Conservation (phyloP, 352 stramenopile genomes). For the Phytophthora uliginosa region DNA sequence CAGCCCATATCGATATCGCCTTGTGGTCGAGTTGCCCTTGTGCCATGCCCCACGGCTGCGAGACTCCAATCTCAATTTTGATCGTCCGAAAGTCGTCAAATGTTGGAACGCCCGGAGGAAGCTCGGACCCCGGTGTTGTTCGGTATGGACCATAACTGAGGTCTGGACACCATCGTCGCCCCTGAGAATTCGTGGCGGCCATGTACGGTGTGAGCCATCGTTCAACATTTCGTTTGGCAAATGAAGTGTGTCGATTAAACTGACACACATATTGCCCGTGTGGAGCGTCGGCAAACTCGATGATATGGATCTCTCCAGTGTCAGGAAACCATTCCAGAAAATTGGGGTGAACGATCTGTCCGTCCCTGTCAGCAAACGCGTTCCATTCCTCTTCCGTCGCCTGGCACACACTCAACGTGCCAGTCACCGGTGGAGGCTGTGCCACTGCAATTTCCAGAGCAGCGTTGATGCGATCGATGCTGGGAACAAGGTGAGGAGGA, state of each 20-base stretch:
- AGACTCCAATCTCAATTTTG: conserved; percentile 50
- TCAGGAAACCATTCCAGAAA: conserved; percentile 51
- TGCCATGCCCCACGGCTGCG: conserved; percentile 45
- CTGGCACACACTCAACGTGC: conserved; percentile 40
- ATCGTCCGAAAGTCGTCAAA: conserved; percentile 49
- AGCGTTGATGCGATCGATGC: conserved; percentile 52
- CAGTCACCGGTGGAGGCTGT: conserved; percentile 39
- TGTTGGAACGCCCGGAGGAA: conserved; percentile 46
- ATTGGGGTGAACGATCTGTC: conserved; percentile 33
- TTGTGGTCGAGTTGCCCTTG: conserved; percentile 52
- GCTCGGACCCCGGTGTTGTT: conserved; percentile 39
- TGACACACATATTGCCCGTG: conserved; percentile 31
- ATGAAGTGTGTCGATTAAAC: conserved; percentile 3
- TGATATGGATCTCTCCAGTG: conserved; percentile 48
- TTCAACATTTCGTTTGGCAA: conserved; percentile 9
- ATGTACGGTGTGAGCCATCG: conserved; percentile 25
- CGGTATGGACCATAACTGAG: conserved; percentile 41
- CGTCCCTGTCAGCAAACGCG: conserved; percentile 42
- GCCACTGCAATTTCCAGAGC: conserved; percentile 45
- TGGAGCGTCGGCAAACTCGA: conserved; percentile 44
- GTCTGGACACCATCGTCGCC: conserved; percentile 37
- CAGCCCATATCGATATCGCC: conserved; percentile 42
- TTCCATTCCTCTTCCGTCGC: conserved; percentile 57
- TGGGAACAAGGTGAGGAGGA: too few relatives aligned
- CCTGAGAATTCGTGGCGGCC: conserved; percentile 38